Base-by-base conservation (phyloP, 2,329 filamentous ascomycete genomes). In the Huntiella savannae region DNA sequence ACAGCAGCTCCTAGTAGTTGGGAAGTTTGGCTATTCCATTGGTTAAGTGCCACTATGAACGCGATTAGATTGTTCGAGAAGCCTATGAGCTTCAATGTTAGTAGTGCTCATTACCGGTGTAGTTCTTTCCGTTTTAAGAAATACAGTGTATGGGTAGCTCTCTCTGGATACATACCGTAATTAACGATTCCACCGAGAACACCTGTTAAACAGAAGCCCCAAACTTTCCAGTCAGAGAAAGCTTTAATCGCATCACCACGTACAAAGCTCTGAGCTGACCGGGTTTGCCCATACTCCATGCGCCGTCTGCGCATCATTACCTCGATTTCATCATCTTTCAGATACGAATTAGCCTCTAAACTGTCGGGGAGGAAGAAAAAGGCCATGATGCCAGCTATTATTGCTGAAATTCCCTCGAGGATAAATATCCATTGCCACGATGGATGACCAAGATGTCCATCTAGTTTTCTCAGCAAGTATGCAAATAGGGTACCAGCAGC, bases 221-320 rank as follows among this genome's bases (percentile, higher is more conserved):
- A 47, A 6, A 47, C 12, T n/a, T 47, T 42, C 45, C 15, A 47
- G 17, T 47, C 33, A 10, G 11, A 10, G 11, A 36, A n/a, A 3
- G 39, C 45, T 11, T 34, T 11, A 12, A n/a, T 22, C 5, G 32
- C 45, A 47, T 47, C 39, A 8, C 1, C 4, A 19, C 33, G 15
- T 13, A 8, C 10, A n/a, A 32, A 28, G 15, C 32, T 11, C 37
- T 47, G 38, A 1, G 33, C 45, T 10, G 16, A 33, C 17, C 4
- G 19, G 12, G 38, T 47, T 12, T 47, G 45, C 4, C 28, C 33
- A 35, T 47, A 47, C 8, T 47, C 39, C 16, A 47, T 47, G 12
- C 42, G 32, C 17, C 42, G 12, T 10, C 33, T 33, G 15, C 36
- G 34, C 42, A 19, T 37, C 15, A 44, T 35, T 6, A 44, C 42